A percentile compares a stretch with the other conserved stretches of the same genome.
phyloP scores from a whole-genome alignment of 2,329 filamentous ascomycete species.

The Penicillium sp. region DNA sequence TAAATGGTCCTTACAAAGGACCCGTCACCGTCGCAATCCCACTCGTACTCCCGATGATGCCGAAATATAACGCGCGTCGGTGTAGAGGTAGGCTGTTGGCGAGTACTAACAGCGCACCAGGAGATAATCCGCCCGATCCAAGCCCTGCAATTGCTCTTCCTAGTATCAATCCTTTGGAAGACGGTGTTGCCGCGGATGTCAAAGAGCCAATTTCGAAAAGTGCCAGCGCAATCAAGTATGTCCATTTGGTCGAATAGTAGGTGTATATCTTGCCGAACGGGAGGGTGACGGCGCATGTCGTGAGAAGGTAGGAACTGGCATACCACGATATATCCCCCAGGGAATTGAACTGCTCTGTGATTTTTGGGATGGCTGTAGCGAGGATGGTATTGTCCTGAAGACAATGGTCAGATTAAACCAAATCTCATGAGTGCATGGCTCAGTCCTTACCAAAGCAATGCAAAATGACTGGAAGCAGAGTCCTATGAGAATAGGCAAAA shows the following conservation, averaged over 20 bases:
- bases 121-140: constrained; percentile 37
- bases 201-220: constrained; percentile 42
- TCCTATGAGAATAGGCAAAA: constrained; percentile 33
- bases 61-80: constrained; percentile 39
- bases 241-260: constrained; percentile 42
- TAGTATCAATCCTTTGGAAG: constrained; percentile 36
- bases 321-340: constrained; percentile 47
- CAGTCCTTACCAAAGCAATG: constrained; percentile 30
- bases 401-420: neutral
- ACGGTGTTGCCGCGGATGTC: constrained; percentile 36
- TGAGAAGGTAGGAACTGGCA: constrained; percentile 42
- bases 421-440: neutral
- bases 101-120: constrained; percentile 38
- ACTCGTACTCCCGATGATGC: constrained; percentile 40
- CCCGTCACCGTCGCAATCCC: constrained; percentile 42
- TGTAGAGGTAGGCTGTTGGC: constrained; percentile 38
- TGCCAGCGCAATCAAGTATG: constrained; percentile 35
- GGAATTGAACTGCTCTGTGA: constrained; percentile 46
- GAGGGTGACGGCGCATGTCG: constrained; percentile 40
- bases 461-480: constrained; percentile 38
- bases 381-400: constrained; percentile 42
- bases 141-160: constrained; percentile 41
- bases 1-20: constrained; percentile 27
- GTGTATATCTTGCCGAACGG: constrained; percentile 43
- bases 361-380: constrained; percentile 44